phyloP scores from a whole-genome alignment of 176 grass and related monocot genomes.

The Triticum monococcum region DNA sequence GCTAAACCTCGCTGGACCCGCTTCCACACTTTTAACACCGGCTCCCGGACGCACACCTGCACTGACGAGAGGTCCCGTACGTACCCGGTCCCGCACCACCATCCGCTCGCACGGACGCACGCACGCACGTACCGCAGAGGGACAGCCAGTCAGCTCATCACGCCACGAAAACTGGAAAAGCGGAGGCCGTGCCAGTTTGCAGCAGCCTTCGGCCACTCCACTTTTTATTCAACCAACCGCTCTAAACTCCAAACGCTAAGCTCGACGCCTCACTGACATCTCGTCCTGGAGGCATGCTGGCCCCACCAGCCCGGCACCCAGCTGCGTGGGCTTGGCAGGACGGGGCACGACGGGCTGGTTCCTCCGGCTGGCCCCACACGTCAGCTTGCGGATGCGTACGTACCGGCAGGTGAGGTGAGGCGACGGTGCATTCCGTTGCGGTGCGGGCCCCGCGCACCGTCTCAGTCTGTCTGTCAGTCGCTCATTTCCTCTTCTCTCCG shows the following conservation, averaged over 20 bases:
- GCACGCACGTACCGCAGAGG: no score
- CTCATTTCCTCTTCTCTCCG: background rate
- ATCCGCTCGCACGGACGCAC: no score
- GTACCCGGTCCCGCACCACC: no score
- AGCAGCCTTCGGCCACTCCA: background rate
- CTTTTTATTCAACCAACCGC: background rate
- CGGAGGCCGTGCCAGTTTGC: background rate
- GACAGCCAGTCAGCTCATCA: background rate
- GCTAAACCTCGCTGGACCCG: no score
- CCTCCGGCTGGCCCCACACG: background rate
- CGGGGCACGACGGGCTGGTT: no score
- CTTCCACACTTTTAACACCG: background rate
- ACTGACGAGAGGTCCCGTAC: background rate
- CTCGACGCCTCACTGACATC: background rate
- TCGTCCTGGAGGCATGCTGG: background rate
- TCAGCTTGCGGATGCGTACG: background rate
- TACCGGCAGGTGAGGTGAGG: background rate
- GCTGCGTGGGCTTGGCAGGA: background rate
- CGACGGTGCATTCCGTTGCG: background rate
- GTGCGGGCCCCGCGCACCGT: constrained; percentile 1
- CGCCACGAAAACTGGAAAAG: background rate
- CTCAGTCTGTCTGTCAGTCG: constrained; percentile 8
- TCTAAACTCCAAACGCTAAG: background rate
- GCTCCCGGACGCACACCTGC: background rate
- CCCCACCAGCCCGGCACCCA: background rate